Evolutionary conservation across 225 moss, liverwort and hornwort genomes (phyloP), one percentile per base, ranked within the genome.

Genomic region (Bryoerythrophyllum caledonicum): DNA sequence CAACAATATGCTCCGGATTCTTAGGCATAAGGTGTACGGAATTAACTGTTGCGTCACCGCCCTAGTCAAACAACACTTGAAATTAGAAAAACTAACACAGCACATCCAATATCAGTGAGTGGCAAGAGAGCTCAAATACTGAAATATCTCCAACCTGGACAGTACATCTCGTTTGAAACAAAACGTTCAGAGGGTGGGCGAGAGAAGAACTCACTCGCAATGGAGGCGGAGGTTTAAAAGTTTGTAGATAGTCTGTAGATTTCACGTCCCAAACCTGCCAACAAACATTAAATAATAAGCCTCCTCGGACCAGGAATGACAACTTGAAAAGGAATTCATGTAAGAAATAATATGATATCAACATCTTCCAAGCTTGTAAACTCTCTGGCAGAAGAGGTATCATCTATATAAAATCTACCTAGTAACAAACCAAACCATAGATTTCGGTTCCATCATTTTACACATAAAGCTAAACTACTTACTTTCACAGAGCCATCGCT

Each of bases 401-500:
- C 56, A 43, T 35, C 5, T 46, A 67, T 55, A 27, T 54, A 40
- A 19, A 16, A 38, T 21, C 77, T 26, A 56, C 27, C 51, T 49
- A 48, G 19, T 46, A 24, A 58, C 64, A 51, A 63, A 24, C 41
- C 38, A 57, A 59, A 76, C 19, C 59, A 24, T 27, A 11, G 5
- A 59, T 15, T 44, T 59, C 15, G 49, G 28, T 56, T 40, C 20
- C 38, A 4, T 72, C 62, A 43, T 35, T 49, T 12, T 48, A 9
- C 49, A 10, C 43, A 53, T 3, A 15, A 60, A 57, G 32, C 9
- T 62, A 21, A 9, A 15, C 60, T 13, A 68, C 97, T 88, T 86
- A 97, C 97, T 86, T 99, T 99, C 74, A 99, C 97, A 58, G 97
- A 93, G 48, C 97, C 95, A 57, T 99, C 97, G 76, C 97, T 99